Evolutionary conservation across 148 eudicot species (phyloP).

Genomic region (Rhododendron henanense): DNA sequence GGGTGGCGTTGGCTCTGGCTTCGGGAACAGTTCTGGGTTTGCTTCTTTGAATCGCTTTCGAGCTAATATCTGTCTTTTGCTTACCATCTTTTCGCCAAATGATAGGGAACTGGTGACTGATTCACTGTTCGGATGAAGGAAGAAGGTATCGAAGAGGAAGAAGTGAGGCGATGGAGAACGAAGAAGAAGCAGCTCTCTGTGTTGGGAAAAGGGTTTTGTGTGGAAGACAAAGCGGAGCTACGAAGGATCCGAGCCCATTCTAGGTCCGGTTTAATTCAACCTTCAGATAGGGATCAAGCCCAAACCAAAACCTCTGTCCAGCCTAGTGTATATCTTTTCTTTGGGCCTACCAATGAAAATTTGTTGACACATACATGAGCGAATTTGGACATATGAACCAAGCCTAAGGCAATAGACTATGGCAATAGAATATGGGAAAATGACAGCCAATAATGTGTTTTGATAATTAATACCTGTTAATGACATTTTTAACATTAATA

Average conservation of each 20-base stretch:
- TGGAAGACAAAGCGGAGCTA: background rate
- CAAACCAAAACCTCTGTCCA: background rate
- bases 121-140: background rate
- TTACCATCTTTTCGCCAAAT: conserved; percentile 55
- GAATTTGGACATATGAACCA: no score
- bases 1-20: conserved; percentile 61
- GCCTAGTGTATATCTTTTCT: background rate
- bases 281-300: background rate
- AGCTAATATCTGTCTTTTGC: conserved; percentile 49
- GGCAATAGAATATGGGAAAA: no score
- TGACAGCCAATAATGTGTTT: no score
- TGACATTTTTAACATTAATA: no score
- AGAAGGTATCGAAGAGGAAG: background rate
- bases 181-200: background rate
- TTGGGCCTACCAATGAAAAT: background rate
- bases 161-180: background rate
- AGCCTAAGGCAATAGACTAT: no score
- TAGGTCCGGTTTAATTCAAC: background rate
- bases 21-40: conserved; percentile 63
- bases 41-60: background rate
- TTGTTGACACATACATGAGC: no score
- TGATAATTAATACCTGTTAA: no score
- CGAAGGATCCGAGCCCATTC: background rate
- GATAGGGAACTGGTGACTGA: background rate
- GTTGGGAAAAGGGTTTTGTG: background rate